Base-by-base conservation (phyloP, 208 protist species). In the Endotrypanum monterogeii region DNA sequence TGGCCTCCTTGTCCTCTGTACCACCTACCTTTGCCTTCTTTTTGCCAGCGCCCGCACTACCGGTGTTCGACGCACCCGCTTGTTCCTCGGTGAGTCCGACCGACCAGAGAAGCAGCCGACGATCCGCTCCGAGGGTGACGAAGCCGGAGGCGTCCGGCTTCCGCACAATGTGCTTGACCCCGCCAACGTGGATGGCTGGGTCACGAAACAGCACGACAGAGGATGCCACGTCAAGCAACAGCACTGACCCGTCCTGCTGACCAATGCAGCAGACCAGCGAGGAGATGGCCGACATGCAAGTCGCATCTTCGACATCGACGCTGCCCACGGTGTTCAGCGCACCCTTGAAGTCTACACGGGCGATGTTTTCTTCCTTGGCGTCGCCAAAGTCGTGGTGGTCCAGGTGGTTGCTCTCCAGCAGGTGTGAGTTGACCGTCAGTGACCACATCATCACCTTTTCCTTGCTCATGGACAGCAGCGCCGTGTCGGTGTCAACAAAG, bases 361-460 rank as follows among this genome's bases (percentile, higher is more conserved):
- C 79, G 23, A 94, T 55, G 74, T 91, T 92, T 37, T 88, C 89
- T 67, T 96, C 92, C 63, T 84, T 73, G 1, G 83, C 87, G 68
- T 94, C 89, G 77, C 94, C 88, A 76, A 88, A 96, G 67, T 94
- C 90, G 70, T 86, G 80, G 55, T 75, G 9, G 67, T 86, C 82
- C 58, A 78, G 32, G 69, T 85, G 72, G 39, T 89, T 79, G 39
- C 30, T 82, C 39, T 85, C 83, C 32, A 88, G 61, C 20, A 82
- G 74, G 41, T 83, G 72, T 18, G 82, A 58, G 56, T 84, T 76
- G 44, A 92, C 73, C 6, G 80, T 74, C 18, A 96, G 46, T n/a
- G 83, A 87, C 93, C 93, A 97, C 80, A 95, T 76, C 78, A 92
- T 81, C 20, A 97, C 58, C 70, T 93, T 93, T 57, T 97, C 89